Percentiles rank a stretch among this genome's conserved stretches.
These are phyloP conservation scores for Silene uniflora DNA, from an alignment of 148 eudicot genomes.

Conservation along the genomic window DNA sequence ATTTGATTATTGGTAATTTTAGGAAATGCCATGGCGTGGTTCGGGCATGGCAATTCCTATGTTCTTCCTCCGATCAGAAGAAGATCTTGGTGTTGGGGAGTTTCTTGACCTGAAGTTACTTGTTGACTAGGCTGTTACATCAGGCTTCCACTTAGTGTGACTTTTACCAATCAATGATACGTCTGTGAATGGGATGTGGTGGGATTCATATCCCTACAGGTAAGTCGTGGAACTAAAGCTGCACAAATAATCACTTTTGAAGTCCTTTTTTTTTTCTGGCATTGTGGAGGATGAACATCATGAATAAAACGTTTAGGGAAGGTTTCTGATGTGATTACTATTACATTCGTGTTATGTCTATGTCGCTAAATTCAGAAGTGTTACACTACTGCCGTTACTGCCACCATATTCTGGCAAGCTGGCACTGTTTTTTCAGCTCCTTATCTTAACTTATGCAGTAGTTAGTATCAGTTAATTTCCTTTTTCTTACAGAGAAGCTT, in stretches of 20 bases:
- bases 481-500: background rate
- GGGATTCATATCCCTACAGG: slow-evolving; percentile 99
- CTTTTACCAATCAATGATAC: slow-evolving; percentile 96
- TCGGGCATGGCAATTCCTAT: slow-evolving; percentile 97
- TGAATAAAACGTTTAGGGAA: too few species aligned
- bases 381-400: too few species aligned
- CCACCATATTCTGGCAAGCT: too few species aligned
- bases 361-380: too few species aligned
- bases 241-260: background rate
- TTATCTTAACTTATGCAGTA: too few species aligned
- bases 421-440: too few species aligned
- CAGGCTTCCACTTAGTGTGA: slow-evolving; percentile 95
- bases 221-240: slow-evolving; percentile 23
- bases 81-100: slow-evolving; percentile 91
- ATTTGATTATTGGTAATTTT: slow-evolving; percentile 17
- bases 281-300: slow-evolving; percentile 9
- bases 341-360: too few species aligned
- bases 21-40: slow-evolving; percentile 99
- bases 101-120: slow-evolving; percentile 89
- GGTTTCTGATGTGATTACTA: too few species aligned
- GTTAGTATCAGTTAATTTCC: background rate
- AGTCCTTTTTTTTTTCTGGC: slow-evolving; percentile 10
- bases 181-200: slow-evolving; percentile 92
- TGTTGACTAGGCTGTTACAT: slow-evolving; percentile 82
- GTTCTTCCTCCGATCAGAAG: slow-evolving; percentile 89